A percentile compares a stretch with the other conserved stretches of the same genome.
Conservation (phyloP, 139 green algal genomes). For the Chara braunii region DNA sequence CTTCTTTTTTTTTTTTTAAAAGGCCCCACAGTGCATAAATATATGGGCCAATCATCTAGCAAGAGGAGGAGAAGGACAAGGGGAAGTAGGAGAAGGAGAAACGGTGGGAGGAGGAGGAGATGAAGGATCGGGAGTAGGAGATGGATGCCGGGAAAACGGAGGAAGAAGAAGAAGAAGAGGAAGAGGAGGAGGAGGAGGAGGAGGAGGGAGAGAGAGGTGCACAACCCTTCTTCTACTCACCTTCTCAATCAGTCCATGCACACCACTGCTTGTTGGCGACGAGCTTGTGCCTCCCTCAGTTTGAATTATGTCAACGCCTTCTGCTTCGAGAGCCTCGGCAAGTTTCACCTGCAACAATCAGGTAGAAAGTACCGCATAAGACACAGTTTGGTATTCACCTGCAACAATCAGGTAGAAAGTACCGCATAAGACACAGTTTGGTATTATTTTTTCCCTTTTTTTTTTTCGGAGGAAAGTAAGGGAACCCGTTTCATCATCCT, state of each 20-base stretch:
- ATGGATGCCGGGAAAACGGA: background rate
- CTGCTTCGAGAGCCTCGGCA: constrained; percentile 28
- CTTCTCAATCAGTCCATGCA: constrained; percentile 42
- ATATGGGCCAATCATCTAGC: background rate
- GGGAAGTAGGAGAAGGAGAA: background rate
- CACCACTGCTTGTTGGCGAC: constrained; percentile 16
- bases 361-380: background rate
- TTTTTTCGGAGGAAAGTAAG: too few relatives aligned
- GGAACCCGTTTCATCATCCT: too few relatives aligned
- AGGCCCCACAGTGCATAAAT: background rate
- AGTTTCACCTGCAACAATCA: constrained; percentile 15
- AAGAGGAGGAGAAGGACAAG: background rate
- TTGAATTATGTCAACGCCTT: constrained; percentile 43
- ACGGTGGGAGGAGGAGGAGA: background rate
- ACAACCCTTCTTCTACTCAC: background rate
- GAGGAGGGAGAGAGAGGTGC: background rate
- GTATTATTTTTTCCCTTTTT: too few relatives aligned
- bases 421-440: too few relatives aligned
- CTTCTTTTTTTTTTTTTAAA: too few relatives aligned
- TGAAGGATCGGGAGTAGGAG: background rate
- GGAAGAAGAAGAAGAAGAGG: background rate
- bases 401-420: too few relatives aligned
- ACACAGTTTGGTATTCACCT: too few relatives aligned
- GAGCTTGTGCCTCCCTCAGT: constrained; percentile 41
- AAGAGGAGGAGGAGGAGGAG: background rate